Evolutionary conservation across 73 alveolate genomes (phyloP), one percentile per base, ranked within the genome.

Genomic region (Blepharisma stoltei): DNA sequence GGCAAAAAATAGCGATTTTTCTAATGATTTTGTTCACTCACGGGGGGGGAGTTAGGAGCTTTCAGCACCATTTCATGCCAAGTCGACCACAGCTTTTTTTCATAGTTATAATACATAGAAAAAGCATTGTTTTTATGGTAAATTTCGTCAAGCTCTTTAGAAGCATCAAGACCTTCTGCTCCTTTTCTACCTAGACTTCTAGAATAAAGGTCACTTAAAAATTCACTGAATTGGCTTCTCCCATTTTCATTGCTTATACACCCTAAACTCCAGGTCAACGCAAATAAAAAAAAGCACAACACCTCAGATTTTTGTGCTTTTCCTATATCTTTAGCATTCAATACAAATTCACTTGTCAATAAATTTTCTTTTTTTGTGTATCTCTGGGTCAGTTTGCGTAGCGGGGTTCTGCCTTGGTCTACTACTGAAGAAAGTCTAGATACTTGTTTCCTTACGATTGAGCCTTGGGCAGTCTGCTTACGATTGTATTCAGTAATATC

Each of bases 251-350:
- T 94, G 14, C 92, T 86, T 11, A 98, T 92, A 7, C 96, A 99
- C 41, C 99, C 99, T 43, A 97, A 67, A 18, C 95, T 90, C 99
- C 99, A 97, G 21, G 96, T 77, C 20, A 89, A 54, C 6, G 98
- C 83, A 76, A 95, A 97, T 47, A 93, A 75, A 25, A 69, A 69
- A 5, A 44, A 44, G 3, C 67, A 9, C 1, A 69, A 38, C 0
- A 69, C n/a, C 5, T 69, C 79, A 7, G 32, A 1, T 43, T 69
- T 69, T 25, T 69, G 43, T 0, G 73, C 37, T 18, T 38, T 14
- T 20, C 73, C 73, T 14, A 25, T 25, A 60, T n/a, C 18, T 14
- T 60, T 25, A 2, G 14, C 73, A 18, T 60, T 38, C 3, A 60
- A 8, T 20, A 38, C 37, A 25, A 18, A 60, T 25, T 60, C 73